Conservation (phyloP, 225 moss, liverwort and hornwort species). For the Bryum argenteum region DNA sequence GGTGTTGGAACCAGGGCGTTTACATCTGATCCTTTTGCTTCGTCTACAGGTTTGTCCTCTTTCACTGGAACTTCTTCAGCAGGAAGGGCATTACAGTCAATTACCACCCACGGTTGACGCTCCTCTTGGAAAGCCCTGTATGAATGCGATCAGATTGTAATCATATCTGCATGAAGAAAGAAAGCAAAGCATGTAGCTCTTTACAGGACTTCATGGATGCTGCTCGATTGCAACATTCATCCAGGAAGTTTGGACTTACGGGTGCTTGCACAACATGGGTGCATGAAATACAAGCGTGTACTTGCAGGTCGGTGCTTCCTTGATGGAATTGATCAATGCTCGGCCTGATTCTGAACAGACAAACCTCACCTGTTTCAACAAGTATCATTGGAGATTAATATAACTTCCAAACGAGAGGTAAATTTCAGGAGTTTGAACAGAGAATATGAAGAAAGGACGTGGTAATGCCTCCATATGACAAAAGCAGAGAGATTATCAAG, state of each 20-base stretch:
- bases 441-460: background rate
- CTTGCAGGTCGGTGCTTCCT: conserved; percentile 98
- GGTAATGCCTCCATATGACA: conserved; percentile 18
- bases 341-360: conserved; percentile 81
- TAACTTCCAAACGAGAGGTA: conserved; percentile 10
- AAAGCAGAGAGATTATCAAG: background rate
- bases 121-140: conserved; percentile 89
- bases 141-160: conserved; percentile 26
- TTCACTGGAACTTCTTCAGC: conserved; percentile 32
- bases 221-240: conserved; percentile 15
- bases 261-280: conserved; percentile 89
- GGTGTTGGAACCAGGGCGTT: conserved; percentile 6
- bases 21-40: conserved; percentile 22
- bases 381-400: conserved; percentile 9
- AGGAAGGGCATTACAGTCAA: conserved; percentile 82
- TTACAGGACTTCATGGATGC: background rate
- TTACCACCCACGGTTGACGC: conserved; percentile 87
- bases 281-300: conserved; percentile 86
- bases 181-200: conserved; percentile 2
- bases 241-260: conserved; percentile 53
- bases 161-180: background rate
- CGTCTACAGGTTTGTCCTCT: conserved; percentile 23
- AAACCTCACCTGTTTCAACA: conserved; percentile 78
- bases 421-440: background rate
- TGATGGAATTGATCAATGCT: conserved; percentile 71